A percentile compares a stretch with the other conserved stretches of the same genome.
phyloP scores from a whole-genome alignment of 495 filamentous ascomycete genomes.

The Aspergillus ostianus region DNA sequence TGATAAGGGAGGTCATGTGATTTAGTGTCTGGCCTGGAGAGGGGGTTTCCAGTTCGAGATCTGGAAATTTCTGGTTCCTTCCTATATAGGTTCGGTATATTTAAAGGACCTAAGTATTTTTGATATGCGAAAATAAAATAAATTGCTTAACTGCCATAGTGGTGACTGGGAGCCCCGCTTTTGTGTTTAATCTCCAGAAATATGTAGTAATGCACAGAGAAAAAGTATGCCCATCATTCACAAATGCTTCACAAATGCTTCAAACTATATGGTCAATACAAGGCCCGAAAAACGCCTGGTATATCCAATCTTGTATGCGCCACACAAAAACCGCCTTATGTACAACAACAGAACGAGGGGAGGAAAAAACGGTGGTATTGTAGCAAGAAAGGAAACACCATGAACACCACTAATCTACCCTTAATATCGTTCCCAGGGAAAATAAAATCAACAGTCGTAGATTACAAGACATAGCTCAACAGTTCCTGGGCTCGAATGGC shows the following conservation, averaged over 20 bases:
- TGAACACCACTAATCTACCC: slow-evolving; percentile 19
- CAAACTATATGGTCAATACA: not conserved
- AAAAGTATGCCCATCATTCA: not conserved
- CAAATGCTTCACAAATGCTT: slow-evolving; percentile 3
- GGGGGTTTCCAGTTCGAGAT: too few species aligned
- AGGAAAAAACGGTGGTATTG: not conserved
- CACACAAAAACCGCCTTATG: slow-evolving; percentile 13
- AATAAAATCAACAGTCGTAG: slow-evolving; percentile 7
- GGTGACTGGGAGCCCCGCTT: too few species aligned
- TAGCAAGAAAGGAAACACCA: slow-evolving; percentile 6
- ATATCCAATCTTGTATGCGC: slow-evolving; percentile 17
- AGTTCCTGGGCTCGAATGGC: slow-evolving; percentile 61
- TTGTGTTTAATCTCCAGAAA: not conserved
- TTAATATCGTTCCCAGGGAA: slow-evolving; percentile 12
- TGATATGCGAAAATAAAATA: too few species aligned
- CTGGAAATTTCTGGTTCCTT: too few species aligned
- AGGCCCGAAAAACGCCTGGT: slow-evolving; percentile 12
- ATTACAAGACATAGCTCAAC: slow-evolving; percentile 45
- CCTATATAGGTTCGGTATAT: too few species aligned
- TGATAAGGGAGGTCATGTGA: slow-evolving; percentile 24
- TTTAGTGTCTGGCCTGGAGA: not conserved
- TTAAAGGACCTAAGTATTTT: too few species aligned
- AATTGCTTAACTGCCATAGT: too few species aligned
- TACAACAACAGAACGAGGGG: slow-evolving; percentile 12
- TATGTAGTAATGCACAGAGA: not conserved